phyloP scores from a whole-genome alignment of 805 yeast species.

The Cyberlindnera maritima region DNA sequence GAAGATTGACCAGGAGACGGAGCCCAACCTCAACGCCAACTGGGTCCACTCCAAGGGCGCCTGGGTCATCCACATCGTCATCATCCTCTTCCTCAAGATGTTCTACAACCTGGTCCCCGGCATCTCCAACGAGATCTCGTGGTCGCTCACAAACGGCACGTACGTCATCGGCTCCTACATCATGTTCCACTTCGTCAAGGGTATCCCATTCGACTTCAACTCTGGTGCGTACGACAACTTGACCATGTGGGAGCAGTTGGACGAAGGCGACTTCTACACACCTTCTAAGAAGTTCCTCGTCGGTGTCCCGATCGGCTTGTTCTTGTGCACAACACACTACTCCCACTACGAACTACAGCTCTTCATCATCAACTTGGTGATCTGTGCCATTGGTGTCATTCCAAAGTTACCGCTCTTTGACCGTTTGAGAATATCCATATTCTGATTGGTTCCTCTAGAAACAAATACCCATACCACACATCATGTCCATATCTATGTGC shows the following conservation, averaged over 20 bases:
- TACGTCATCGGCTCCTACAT: conserved; percentile 89
- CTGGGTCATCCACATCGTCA: conserved; percentile 88
- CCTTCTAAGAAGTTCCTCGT: conserved; percentile 92
- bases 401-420: conserved; percentile 88
- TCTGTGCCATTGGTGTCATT: conserved; percentile 82
- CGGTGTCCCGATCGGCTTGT: conserved; percentile 88
- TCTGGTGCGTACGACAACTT: conserved; percentile 93
- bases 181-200: conserved; percentile 96
- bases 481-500: neutral
- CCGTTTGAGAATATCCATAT: conserved; percentile 58
- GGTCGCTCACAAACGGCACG: conserved; percentile 92
- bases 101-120: conserved; percentile 79
- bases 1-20: conserved; percentile 83
- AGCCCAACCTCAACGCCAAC: conserved; percentile 88
- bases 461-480: neutral
- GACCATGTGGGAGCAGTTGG: conserved; percentile 98
- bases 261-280: conserved; percentile 94
- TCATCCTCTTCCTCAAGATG: conserved; percentile 69
- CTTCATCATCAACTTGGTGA: conserved; percentile 68
- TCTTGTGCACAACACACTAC: conserved; percentile 85
- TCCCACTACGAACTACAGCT: conserved; percentile 77
- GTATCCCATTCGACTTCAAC: conserved; percentile 96
- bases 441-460: conserved; percentile 8
- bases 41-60: conserved; percentile 98
- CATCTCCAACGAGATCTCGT: conserved; percentile 77